Base-by-base conservation (phyloP, 139 green algal species). In the Axilococcus clingmanii region DNA sequence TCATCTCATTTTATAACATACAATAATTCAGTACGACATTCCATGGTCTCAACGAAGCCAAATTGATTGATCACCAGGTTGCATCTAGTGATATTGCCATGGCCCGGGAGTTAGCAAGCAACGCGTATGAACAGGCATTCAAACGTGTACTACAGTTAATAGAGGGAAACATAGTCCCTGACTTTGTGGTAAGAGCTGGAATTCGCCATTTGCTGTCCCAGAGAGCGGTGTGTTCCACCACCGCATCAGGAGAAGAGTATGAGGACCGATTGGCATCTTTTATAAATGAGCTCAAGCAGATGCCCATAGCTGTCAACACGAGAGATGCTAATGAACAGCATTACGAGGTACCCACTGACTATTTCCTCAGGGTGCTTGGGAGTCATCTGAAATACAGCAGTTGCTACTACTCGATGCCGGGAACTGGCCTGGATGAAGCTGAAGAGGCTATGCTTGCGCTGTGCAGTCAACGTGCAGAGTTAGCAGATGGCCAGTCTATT, bases 291-390 rank as follows among this genome's bases (percentile, higher is more conserved):
- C 72, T 97, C 1, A 84, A 81, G 40, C 22, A 36, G 5, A 75
- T 91, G 66, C 82, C 84, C 0, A 67, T 97, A 5, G 89, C 89
- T 0, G 58, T 92, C 8, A 71, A 94, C 52, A 95, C 85, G 1
- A 57, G 46, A 3, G 75, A 77, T 15, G 88, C 89, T 27, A 97
- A 97, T 49, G 80, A 93, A 55, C 84, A 94, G 59, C 86, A 94
- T 66, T 94, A 94, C 44, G 84, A 92, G 74, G 71, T 99, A 11
- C 91, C 91, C 1, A 96, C 91, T 20, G 78, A 87, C 38, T 97
- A 96, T 67, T 98, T 90, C 63, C 47, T 85, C n/a, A 59, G 79
- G 2, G 76, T 68, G 27, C 73, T 99, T 40, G 91, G 91, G 30
- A 71, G 65, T 48, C 64, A 57, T 32, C 67, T 89, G 29, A 99